Percentiles rank a stretch among this genome's conserved stretches.
Evolutionary conservation across 352 stramenopile genomes (phyloP).

Genomic region (Aphanomyces euteiches): DNA sequence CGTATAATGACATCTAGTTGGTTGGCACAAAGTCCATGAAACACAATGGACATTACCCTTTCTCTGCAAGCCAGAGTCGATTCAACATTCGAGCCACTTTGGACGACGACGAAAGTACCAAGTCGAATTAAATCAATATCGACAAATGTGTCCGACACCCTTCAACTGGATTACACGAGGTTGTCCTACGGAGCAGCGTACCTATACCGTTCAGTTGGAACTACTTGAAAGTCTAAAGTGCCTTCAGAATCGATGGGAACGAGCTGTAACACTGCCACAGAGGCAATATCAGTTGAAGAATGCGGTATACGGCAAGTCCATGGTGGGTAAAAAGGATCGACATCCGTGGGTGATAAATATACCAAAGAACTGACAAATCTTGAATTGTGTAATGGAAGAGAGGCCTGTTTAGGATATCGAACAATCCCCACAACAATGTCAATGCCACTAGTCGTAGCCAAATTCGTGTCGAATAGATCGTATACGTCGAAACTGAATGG

Average conservation of each 20-base stretch:
- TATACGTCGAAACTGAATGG: slow-evolving; percentile 49
- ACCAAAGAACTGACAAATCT: slow-evolving; percentile 47
- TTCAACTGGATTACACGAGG: neutral
- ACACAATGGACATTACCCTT: too few relatives aligned
- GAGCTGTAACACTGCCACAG: slow-evolving; percentile 7
- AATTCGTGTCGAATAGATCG: slow-evolving; percentile 40
- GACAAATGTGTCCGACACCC: slow-evolving; percentile 11
- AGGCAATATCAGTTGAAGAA: neutral
- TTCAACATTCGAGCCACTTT: neutral
- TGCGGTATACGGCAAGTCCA: slow-evolving; percentile 23
- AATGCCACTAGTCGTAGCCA: slow-evolving; percentile 48
- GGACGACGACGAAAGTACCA: slow-evolving; percentile 25
- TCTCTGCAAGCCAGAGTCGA: too few relatives aligned
- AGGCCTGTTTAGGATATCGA: slow-evolving; percentile 6
- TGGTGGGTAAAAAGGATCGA: slow-evolving; percentile 20
- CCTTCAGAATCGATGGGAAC: slow-evolving; percentile 13
- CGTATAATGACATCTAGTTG: slow-evolving; percentile 17
- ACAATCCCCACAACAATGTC: slow-evolving; percentile 44
- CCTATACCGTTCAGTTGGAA: neutral
- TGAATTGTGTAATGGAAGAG: slow-evolving; percentile 30
- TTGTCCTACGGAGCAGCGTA: neutral
- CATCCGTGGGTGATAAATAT: slow-evolving; percentile 38
- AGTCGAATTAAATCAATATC: slow-evolving; percentile 22
- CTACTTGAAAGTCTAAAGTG: neutral
- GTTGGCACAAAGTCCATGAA: neutral